phyloP scores from a whole-genome alignment of 2,329 filamentous ascomycete species.

The Setomelanomma holmii region DNA sequence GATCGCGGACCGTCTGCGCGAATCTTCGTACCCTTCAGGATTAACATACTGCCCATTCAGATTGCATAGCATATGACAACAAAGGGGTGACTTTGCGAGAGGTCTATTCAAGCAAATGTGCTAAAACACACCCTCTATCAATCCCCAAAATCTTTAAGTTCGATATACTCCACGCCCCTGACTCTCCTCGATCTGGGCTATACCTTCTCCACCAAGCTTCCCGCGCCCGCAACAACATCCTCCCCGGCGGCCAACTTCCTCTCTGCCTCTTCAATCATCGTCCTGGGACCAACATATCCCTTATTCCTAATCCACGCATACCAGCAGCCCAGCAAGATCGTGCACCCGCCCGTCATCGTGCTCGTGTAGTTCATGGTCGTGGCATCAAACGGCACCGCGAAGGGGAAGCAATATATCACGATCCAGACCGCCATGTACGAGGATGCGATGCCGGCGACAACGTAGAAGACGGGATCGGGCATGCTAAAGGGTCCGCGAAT shows the following conservation, averaged over 20 bases:
- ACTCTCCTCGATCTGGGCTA: not conserved
- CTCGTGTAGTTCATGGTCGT: constrained; percentile 63
- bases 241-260: constrained; percentile 19
- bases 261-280: constrained; percentile 30
- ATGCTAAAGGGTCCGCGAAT: constrained; percentile 67
- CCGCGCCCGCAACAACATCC: not conserved
- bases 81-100: not conserved
- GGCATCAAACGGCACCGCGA: constrained; percentile 54
- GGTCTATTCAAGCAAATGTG: too few relatives aligned
- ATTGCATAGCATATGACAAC: too few relatives aligned
- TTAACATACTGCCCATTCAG: too few relatives aligned
- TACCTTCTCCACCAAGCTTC: not conserved
- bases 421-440: constrained; percentile 67
- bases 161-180: not conserved
- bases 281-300: constrained; percentile 50
- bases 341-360: constrained; percentile 61
- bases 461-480: constrained; percentile 48
- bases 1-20: too few relatives aligned
- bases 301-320: constrained; percentile 45
- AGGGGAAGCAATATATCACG: constrained; percentile 68
- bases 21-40: too few relatives aligned
- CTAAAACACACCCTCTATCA: not conserved
- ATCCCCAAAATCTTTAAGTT: not conserved
- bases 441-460: constrained; percentile 61
- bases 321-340: constrained; percentile 58